Evolutionary conservation across 2,329 filamentous ascomycete genomes (phyloP), one percentile per base, ranked within the genome.

Genomic region (Raffaelea arxii): DNA sequence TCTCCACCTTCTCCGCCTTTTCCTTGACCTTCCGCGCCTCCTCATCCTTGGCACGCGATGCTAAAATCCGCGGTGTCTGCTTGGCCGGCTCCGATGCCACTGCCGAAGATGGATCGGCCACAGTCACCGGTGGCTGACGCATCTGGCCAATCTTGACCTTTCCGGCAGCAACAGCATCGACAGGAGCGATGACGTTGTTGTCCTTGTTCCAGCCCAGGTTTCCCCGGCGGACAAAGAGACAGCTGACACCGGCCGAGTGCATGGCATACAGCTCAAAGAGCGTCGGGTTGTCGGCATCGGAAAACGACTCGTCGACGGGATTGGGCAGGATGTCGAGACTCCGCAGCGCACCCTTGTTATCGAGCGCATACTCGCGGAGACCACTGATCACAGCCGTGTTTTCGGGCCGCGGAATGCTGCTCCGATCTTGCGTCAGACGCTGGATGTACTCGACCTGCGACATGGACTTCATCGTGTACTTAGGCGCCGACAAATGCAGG

Each of bases 381-480:
- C 91, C 92, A 65, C 90, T 97, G 72, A 98, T 89, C 63, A 96
- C 94, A 55, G 92, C 92, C 49, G 92, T 98, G 53, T 89, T 90
- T 61, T 96, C 91, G 45, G 91, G 89, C 62, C 84, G 84, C 7
- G 87, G 87, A 47, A 94, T 75, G 48, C 75, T 75, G 43, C 78
- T 61, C 60, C 91, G 84, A 60, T 84, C 83, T 39, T 78, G 74
- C 12, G 83, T 80, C 49, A 96, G 73, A 51, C 83, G 83, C 61
- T 84, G 78, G 54, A 96, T 82, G 65, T 89, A 98, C 22, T 84
- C 82, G 43, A 91, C 89, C 68, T 98, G 92, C 23, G 86, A 85
- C 65, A 96, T 78, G 53, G 78, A 75, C 68, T 78, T 80, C 50
- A 97, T 71, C 57, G 83, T 86, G 70, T 98, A 97, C 65, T 88